Evolutionary conservation across 495 filamentous ascomycete genomes (phyloP), one percentile per base, ranked within the genome.

Genomic region (Penicillium verhagenii): DNA sequence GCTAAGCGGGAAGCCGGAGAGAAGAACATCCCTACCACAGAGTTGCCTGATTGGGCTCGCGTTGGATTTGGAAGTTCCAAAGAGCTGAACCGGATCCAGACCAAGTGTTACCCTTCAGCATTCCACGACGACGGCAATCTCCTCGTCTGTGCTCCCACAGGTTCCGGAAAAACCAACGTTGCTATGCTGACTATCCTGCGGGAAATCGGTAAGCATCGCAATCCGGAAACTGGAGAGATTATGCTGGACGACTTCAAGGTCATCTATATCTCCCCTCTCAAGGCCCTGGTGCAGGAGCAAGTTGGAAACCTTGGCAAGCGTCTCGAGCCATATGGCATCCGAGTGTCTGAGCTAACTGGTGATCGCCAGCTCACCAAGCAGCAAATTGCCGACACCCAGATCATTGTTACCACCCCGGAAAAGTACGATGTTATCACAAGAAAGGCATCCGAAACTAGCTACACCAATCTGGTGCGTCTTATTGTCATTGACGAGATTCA

Each of bases 391-490:
- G 95, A 99, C 60, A 97, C 94, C 6, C 94, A 99, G 67, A 87
- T 99, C 61, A 99, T 99, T 62, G 92, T 99, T 40, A 99, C 94
- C 2, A 99, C 94, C 0, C 94, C 94, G 9, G 94, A 99, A 68
- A 99, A 99, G 75, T 99, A 89, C 86, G 94, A 99, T 74, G 95
- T 99, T 52, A 96, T 99, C 61, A 99, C 95, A 5, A 85, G 94
- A 60, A 99, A 99, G 72, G 95, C 93, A 4, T 96, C 93, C 0
- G 94, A 99, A 71, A 82, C 92, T 50, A 93, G 92, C 58, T 99
- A 99, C 70, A 99, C 91, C 29, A 97, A 95, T 59, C 84, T 99
- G 23, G 93, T 99, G 14, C 86, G 93, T 24, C 80, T 99, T 2
- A 87, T 99, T 48, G 88, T 97, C 62, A 96, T 99, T 57, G 94